Evolutionary conservation across 73 alveolate species (phyloP).

Genomic region (Paramecium tetraurelia): DNA sequence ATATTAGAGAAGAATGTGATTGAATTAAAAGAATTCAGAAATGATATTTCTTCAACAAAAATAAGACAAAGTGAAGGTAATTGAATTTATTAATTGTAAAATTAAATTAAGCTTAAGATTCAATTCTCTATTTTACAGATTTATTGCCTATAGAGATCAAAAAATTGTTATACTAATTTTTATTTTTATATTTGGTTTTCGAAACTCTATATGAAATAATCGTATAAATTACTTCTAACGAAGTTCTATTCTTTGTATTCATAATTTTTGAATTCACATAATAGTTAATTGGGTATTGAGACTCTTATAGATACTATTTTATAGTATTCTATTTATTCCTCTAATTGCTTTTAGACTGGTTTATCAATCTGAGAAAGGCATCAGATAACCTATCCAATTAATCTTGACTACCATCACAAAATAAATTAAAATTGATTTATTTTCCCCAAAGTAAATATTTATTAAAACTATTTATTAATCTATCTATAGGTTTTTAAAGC

Average conservation of each 20-base stretch:
- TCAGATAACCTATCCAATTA: neutral
- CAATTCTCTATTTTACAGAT: neutral
- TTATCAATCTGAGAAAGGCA: neutral
- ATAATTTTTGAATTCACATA: neutral
- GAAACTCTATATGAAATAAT: neutral
- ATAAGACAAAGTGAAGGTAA: neutral
- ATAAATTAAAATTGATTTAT: neutral
- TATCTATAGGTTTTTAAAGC: neutral
- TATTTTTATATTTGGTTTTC: neutral
- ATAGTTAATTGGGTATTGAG: neutral
- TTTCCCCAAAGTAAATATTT: neutral
- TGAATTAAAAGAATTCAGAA: neutral
- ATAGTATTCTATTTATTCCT: neutral
- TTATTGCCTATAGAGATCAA: neutral
- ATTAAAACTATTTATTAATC: neutral
- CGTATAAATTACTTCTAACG: neutral
- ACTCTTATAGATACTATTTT: neutral
- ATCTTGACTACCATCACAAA: neutral
- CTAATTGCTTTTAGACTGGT: neutral
- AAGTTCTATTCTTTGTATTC: neutral
- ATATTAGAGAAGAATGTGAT: neutral
- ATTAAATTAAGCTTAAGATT: neutral
- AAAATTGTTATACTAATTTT: neutral
- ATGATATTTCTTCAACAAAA: conserved; percentile 19
- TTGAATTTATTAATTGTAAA: neutral